These are phyloP conservation scores for Citeromyces hawaiiensis DNA, from an alignment of 1,139 yeast genomes.

Conservation along the genomic window DNA sequence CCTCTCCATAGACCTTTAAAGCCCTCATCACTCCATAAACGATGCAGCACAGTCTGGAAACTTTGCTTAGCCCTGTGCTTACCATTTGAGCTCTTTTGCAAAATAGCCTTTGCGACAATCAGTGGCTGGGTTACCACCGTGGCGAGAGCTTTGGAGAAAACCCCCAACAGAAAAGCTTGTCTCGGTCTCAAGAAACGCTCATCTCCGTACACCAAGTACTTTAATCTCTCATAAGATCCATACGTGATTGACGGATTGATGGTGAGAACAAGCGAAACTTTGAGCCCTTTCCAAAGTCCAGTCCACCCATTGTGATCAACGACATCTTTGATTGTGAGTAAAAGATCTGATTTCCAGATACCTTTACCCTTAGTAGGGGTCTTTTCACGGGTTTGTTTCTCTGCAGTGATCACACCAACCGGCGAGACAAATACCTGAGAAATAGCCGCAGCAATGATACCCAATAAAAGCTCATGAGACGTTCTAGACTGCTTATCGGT, in stretches of 20 bases:
- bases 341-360: slow-evolving; percentile 8
- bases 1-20: slow-evolving; percentile 59
- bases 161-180: slow-evolving; percentile 65
- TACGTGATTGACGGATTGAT: slow-evolving; percentile 82
- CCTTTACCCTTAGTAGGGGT: background rate
- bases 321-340: slow-evolving; percentile 39
- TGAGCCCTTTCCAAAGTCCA: slow-evolving; percentile 78
- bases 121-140: slow-evolving; percentile 75
- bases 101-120: slow-evolving; percentile 73
- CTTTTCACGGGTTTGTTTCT: slow-evolving; percentile 50
- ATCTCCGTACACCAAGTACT: slow-evolving; percentile 33
- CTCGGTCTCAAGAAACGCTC: slow-evolving; percentile 32
- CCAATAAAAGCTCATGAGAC: slow-evolving; percentile 59
- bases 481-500: slow-evolving; percentile 19
- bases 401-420: slow-evolving; percentile 69
- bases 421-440: slow-evolving; percentile 81
- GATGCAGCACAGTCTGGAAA: slow-evolving; percentile 39
- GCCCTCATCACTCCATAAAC: slow-evolving; percentile 38
- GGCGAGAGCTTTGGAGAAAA: slow-evolving; percentile 69
- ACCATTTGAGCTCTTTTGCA: slow-evolving; percentile 38
- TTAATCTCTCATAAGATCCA: slow-evolving; percentile 68
- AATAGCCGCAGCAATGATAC: slow-evolving; percentile 76
- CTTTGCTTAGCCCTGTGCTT: slow-evolving; percentile 16
- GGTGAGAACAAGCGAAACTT: slow-evolving; percentile 69
- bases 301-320: slow-evolving; percentile 52